phyloP scores from a whole-genome alignment of 148 eudicot genomes.

The Rhododendron griersonianum region DNA sequence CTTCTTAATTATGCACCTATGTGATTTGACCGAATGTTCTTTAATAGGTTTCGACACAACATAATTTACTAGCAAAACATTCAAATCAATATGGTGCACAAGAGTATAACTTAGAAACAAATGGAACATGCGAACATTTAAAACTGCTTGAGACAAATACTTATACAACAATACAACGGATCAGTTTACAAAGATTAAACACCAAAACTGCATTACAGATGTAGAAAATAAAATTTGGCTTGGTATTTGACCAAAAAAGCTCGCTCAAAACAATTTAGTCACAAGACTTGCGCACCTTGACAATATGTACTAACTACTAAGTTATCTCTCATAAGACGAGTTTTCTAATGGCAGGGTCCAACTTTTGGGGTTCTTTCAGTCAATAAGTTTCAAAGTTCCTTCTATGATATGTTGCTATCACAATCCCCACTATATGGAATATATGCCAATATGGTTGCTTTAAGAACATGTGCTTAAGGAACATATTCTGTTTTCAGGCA shows the following conservation, averaged over 20 bases:
- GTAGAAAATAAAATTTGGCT: neutral
- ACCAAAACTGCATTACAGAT: neutral
- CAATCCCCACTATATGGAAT: neutral
- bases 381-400: neutral
- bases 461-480: slow-evolving; percentile 8
- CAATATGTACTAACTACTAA: neutral
- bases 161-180: neutral
- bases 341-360: neutral
- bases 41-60: neutral
- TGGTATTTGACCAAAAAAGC: neutral
- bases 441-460: slow-evolving; percentile 12
- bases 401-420: neutral
- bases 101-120: neutral
- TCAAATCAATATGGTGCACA: neutral
- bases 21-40: neutral
- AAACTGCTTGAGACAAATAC: neutral
- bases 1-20: neutral
- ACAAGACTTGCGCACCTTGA: neutral
- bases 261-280: neutral
- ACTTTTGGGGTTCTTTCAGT: neutral
- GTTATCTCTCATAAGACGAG: neutral
- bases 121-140: neutral
- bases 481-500: neutral
- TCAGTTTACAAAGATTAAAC: neutral
- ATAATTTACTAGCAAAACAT: neutral